Base-by-base conservation (phyloP, 1,284 basidiomycete genomes). In the Apiotrichum porosum region DNA sequence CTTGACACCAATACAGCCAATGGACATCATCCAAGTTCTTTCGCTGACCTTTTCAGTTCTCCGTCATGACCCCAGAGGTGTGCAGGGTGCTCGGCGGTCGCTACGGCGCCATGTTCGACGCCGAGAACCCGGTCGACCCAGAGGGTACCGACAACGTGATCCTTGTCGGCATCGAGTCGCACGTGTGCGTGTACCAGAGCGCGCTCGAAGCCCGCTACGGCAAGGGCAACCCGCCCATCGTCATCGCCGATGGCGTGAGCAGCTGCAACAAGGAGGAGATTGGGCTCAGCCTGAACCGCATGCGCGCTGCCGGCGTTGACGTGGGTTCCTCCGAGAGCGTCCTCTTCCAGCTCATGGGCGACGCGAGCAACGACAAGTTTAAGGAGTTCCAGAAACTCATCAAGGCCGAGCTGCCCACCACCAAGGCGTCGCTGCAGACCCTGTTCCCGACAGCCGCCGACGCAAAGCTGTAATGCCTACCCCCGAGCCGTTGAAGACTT, bases 141-240 rank as follows among this genome's bases (percentile, higher is more conserved):
- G 42, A 19, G 65, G 44, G 41, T 13, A 70, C 84, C 51, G 76
- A 79, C 44, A 80, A 79, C 17, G 76, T 89, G 40, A 81, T 93
- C 22, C 72, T 95, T 5, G 82, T 90, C 60, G 91, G 91, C 24
- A 91, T 93, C 50, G 89, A 92, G 85, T 80, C 85, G 3, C 92
- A 95, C 61, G 83, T 97, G 50, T 97, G 92, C 64, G 82, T 95
- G 9, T 78, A 88, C 4, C 89, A 93, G 72, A 86, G 87, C 1
- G 78, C 84, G 0, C 75, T 90, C 9, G 82, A 85, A 48, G 39
- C 39, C 19, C 39, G 47, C 18, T 15, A 18, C 13, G 90, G 19
- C 70, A 85, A 69, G 19, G 40, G 30, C 22, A 19, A 28, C 30
- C 46, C 49, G 10, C 70, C 57, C 39, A 79, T 82, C 62, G 79